Evolutionary conservation across 2,329 filamentous ascomycete species (phyloP), one percentile per base, ranked within the genome.

Genomic region (Xylariaceae sp.): DNA sequence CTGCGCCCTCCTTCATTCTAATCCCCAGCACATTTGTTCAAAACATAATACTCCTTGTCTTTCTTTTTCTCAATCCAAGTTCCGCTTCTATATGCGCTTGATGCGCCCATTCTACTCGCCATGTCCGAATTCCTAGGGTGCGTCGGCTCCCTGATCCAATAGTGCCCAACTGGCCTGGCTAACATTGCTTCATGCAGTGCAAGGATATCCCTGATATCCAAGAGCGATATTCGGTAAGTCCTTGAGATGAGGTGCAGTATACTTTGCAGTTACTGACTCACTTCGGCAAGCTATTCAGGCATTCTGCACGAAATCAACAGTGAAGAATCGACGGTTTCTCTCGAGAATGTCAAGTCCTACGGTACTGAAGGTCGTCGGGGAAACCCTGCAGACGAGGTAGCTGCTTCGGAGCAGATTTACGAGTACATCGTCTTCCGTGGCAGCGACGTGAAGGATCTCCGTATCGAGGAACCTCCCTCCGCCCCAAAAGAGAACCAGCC

Each of bases 351-450:
- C 73, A 85, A 87, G 64, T 97, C 93, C 2, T 95, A 88, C 72
- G 94, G 94, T 68, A 97, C 94, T 35, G 94, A 99, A 78, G 92
- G 92, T 58, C 90, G 94, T 65, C 88, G 88, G 72, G 85, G 82
- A 66, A 86, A 88, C 67, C 87, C 88, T 15, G 84, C 88, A 15
- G 89, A 95, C 65, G 92, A 96, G 76, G 89, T 96, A 60, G 78
- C 88, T 44, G 84, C 91, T 2, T 93, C 90, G 39, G 88, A 94
- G 63, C 90, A 90, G 73, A 84, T 96, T 71, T 99, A 97, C 80
- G 94, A 97, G 74, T 97, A 97, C 78, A 97, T 99, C 72, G 92
- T 99, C 65, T 99, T 99, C 76, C 88, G 93, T 62, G 94, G 94
- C 68, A 97, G 91, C 75, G 94, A 99, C 80, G 94, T 99, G 72